These are phyloP conservation scores for Blastocystis sp. DNA, from an alignment of 352 stramenopile genomes.

Conservation along the genomic window DNA sequence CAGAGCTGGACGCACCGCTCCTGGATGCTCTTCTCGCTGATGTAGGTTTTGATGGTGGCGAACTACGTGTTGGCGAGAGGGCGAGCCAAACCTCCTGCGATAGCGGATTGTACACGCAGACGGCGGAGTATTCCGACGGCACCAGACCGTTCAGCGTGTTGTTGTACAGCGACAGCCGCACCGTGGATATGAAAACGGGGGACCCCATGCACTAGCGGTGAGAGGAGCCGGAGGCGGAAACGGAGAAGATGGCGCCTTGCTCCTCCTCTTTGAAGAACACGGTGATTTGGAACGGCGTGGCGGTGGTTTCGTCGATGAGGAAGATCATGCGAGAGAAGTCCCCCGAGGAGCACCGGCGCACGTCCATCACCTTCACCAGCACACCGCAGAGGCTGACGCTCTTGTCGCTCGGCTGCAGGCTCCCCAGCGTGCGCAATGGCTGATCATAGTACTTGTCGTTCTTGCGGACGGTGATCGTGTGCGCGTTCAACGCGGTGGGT, in stretches of 20 bases:
- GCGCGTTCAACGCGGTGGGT: neutral
- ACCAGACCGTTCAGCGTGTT: neutral
- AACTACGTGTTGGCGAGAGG: neutral
- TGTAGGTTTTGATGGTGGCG: slow-evolving; percentile 8
- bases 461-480: slow-evolving; percentile 37
- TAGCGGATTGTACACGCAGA: slow-evolving; percentile 16
- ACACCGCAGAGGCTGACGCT: slow-evolving; percentile 29
- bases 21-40: neutral
- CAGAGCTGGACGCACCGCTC: slow-evolving; percentile 40
- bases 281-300: slow-evolving; percentile 10
- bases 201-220: slow-evolving; percentile 33
- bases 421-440: neutral
- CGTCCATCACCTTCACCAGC: slow-evolving; percentile 43
- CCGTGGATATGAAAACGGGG: slow-evolving; percentile 46
- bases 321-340: slow-evolving; percentile 45
- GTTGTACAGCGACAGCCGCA: slow-evolving; percentile 7
- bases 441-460: neutral
- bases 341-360: slow-evolving; percentile 7
- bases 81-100: neutral
- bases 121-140: slow-evolving; percentile 22
- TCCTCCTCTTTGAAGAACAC: slow-evolving; percentile 42
- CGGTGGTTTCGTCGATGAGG: slow-evolving; percentile 25
- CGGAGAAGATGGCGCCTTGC: slow-evolving; percentile 1
- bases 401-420: neutral
- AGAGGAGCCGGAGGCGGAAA: neutral